Percentiles rank a stretch among this genome's conserved stretches.
Evolutionary conservation across 768 basidiomycete genomes (phyloP).

Genomic region (Amanita inopinata): DNA sequence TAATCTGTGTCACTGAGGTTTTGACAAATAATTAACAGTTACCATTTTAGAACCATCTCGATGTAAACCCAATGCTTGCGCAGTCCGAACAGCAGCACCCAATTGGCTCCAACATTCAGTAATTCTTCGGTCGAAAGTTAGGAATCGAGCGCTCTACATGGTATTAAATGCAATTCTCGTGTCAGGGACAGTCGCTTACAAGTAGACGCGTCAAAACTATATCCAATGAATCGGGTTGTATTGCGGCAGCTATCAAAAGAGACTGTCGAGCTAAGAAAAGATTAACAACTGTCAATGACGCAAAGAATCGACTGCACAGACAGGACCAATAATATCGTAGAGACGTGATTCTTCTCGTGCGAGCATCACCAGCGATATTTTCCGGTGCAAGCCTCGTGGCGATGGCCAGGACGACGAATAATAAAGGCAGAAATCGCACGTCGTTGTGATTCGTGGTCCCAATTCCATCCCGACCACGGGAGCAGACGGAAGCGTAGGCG

Average conservation of each 20-base stretch:
- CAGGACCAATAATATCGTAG: slow-evolving; percentile 94
- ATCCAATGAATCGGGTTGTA: slow-evolving; percentile 88
- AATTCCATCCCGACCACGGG: slow-evolving; percentile 50
- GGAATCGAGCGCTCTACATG: slow-evolving; percentile 41
- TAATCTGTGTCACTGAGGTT: slow-evolving; percentile 5
- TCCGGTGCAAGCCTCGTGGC: slow-evolving; percentile 82
- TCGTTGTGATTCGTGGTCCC: slow-evolving; percentile 61
- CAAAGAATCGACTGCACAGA: slow-evolving; percentile 31
- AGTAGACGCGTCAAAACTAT: slow-evolving; percentile 87
- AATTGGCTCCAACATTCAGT: slow-evolving; percentile 97
- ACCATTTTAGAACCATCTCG: slow-evolving; percentile 82
- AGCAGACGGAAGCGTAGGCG: slow-evolving; percentile 55
- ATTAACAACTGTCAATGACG: slow-evolving; percentile 12
- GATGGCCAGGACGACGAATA: slow-evolving; percentile 89
- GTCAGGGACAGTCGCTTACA: slow-evolving; percentile 33
- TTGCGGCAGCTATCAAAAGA: slow-evolving; percentile 83
- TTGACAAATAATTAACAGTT: slow-evolving; percentile 15
- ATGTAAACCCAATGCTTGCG: slow-evolving; percentile 88
- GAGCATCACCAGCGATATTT: slow-evolving; percentile 70
- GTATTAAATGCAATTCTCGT: slow-evolving; percentile 16
- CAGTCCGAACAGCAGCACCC: slow-evolving; percentile 86
- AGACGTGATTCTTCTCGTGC: slow-evolving; percentile 67
- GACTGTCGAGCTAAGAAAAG: slow-evolving; percentile 67
- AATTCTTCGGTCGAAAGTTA: slow-evolving; percentile 72
- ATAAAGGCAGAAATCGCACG: slow-evolving; percentile 79